Evolutionary conservation across 2,329 filamentous ascomycete genomes (phyloP), one percentile per base, ranked within the genome.

Genomic region (Alternaria sp.): DNA sequence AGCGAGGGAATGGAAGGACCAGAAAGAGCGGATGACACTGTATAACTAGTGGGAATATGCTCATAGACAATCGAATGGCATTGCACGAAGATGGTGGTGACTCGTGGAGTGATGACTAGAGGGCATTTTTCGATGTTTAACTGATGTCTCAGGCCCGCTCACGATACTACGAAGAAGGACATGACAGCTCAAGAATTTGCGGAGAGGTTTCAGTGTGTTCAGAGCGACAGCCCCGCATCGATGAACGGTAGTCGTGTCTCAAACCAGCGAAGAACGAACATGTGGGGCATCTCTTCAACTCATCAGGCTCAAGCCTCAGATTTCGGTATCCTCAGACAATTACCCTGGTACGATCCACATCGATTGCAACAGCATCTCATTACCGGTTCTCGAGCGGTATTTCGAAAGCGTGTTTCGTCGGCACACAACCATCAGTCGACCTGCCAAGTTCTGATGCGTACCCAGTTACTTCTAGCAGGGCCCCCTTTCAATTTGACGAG

Each of bases 31-130:
- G 58, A 61, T 65, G 55, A 63, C 60, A 67, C 63, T 78, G 76
- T 77, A 77, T 66, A 77, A 72, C 66, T 77, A 77, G 73, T 63
- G 67, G 70, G 68, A 57, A 71, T 74, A 70, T 76, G 75, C 67
- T 73, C 65, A 67, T 78, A 77, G 76, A 79, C 74, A 77, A 77
- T 74, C 63, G 64, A 77, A 62, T 64, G 70, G 68, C 70, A 65
- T 67, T 67, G 63, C 60, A 64, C 58, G 21, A 65, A 47, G 56
- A 21, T 21, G 49, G 26, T 30, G 36, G 32, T 36, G 50, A 21
- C 32, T 25, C 8, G 32, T 52, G 45, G 51, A 36, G 40, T 15
- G n/a, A 36, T 57, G 55, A 50, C 30, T 43, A 25, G 11, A 26
- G 28, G n/a, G n/a, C n/a, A 4, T 17, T 17, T n/a, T 26, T 3